Evolutionary conservation across 805 yeast species (phyloP).

Genomic region (Lipomyces orientalis): DNA sequence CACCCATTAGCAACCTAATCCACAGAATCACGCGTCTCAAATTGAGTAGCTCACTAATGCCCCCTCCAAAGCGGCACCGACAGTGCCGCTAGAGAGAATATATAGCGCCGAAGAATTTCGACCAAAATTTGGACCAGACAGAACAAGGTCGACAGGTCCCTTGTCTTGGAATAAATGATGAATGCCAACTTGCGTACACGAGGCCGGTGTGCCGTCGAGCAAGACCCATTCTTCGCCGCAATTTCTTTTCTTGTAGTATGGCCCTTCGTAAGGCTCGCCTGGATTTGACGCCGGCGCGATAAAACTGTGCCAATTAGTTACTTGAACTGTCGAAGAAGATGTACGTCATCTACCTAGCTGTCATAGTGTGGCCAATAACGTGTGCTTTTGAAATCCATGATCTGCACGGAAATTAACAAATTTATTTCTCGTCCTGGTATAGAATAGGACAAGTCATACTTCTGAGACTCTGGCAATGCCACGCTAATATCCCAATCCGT

Average conservation of each 20-base stretch:
- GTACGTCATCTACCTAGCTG: slow-evolving; percentile 47
- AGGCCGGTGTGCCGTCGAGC: slow-evolving; percentile 94
- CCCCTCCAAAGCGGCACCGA: slow-evolving; percentile 97
- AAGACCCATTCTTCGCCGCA: slow-evolving; percentile 76
- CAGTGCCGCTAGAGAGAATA: slow-evolving; percentile 89
- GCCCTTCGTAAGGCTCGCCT: slow-evolving; percentile 43
- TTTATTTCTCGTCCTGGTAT: not conserved
- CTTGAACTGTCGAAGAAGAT: not conserved
- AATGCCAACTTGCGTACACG: slow-evolving; percentile 89
- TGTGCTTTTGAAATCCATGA: slow-evolving; percentile 99
- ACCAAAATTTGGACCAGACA: slow-evolving; percentile 96
- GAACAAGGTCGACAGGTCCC: slow-evolving; percentile 77
- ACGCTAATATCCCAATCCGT: slow-evolving; percentile 88
- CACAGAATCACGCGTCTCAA: not conserved
- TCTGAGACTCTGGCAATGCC: slow-evolving; percentile 78
- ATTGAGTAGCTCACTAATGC: slow-evolving; percentile 54
- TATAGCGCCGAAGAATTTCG: slow-evolving; percentile 89
- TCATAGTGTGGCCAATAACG: slow-evolving; percentile 62
- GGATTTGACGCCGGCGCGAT: slow-evolving; percentile 25
- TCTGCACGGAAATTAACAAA: slow-evolving; percentile 45
- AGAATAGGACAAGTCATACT: slow-evolving; percentile 26
- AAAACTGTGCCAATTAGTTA: slow-evolving; percentile 12
- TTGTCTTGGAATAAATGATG: slow-evolving; percentile 62
- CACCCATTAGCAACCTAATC: not conserved
- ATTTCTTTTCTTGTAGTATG: slow-evolving; percentile 41